A percentile compares a stretch with the other conserved stretches of the same genome.
phyloP scores from a whole-genome alignment of 2,329 filamentous ascomycete genomes.

The Colletotrichum truncatum region DNA sequence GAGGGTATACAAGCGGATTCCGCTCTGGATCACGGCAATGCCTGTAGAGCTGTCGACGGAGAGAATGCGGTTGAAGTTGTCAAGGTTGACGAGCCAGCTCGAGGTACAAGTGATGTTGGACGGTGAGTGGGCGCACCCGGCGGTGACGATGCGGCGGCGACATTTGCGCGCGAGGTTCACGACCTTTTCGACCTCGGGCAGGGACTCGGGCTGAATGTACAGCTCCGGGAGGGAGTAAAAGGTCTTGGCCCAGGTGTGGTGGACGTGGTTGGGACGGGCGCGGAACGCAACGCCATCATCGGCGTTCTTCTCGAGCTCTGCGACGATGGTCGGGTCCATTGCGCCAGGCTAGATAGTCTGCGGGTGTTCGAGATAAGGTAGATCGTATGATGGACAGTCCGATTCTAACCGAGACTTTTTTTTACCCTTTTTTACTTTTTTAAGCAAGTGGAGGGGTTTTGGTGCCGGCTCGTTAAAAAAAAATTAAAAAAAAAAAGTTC shows the following conservation, averaged over 20 bases:
- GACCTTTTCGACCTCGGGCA: slow-evolving; percentile 84
- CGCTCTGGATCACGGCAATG: slow-evolving; percentile 83
- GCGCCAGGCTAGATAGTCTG: too few species aligned
- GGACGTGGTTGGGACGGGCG: slow-evolving; percentile 75
- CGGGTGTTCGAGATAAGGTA: too few species aligned
- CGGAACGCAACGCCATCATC: slow-evolving; percentile 73
- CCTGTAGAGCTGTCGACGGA: slow-evolving; percentile 73
- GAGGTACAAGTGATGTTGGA: slow-evolving; percentile 92
- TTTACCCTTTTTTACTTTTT: too few species aligned
- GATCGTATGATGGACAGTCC: too few species aligned
- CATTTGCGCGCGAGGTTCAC: slow-evolving; percentile 83
- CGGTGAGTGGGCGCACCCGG: slow-evolving; percentile 93
- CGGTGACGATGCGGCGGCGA: slow-evolving; percentile 82
- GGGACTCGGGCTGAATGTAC: slow-evolving; percentile 84
- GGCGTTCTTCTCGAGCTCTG: slow-evolving; percentile 41
- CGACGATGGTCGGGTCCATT: slow-evolving; percentile 48
- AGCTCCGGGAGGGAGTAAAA: slow-evolving; percentile 91
- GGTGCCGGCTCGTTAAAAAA: too few species aligned
- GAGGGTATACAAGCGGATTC: slow-evolving; percentile 82
- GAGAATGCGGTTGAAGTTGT: slow-evolving; percentile 79
- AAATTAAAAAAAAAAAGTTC: too few species aligned
- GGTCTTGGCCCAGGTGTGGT: slow-evolving; percentile 95
- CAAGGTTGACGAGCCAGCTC: slow-evolving; percentile 93
- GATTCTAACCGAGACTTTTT: too few species aligned
- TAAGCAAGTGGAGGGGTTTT: too few species aligned